Conservation (phyloP, 345 rosid genomes). For the Euphorbia peplus region DNA sequence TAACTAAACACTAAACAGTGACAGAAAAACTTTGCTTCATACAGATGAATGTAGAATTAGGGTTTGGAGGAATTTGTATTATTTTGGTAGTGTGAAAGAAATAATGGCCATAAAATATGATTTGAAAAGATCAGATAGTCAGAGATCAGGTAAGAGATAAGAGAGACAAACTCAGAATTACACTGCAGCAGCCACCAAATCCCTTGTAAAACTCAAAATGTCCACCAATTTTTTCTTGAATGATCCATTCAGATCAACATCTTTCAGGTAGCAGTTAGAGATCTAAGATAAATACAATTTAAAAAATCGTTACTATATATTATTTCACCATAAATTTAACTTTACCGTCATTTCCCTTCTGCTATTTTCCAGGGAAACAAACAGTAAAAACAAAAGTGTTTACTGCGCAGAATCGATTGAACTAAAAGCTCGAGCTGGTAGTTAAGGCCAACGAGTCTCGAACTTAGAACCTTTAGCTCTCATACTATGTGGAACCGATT, state of each 20-base stretch:
- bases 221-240: background rate
- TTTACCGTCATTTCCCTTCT: background rate
- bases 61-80: too few relatives aligned
- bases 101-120: background rate
- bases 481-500: too few relatives aligned
- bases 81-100: too few relatives aligned
- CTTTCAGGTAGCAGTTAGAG: background rate
- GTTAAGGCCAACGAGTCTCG: too few relatives aligned
- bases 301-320: too few relatives aligned
- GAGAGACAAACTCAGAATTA: too few relatives aligned
- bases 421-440: too few relatives aligned
- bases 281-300: background rate
- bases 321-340: too few relatives aligned
- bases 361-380: background rate
- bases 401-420: constrained; percentile 23
- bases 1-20: too few relatives aligned
- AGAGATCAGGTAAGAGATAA: background rate
- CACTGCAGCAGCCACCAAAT: background rate
- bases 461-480: too few relatives aligned
- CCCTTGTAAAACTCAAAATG: background rate
- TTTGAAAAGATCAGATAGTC: background rate
- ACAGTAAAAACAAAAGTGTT: background rate
- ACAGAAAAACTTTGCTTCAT: too few relatives aligned
- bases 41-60: too few relatives aligned
- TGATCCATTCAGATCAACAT: background rate